Conservation (phyloP, 2,329 filamentous ascomycete genomes). For the Pestalotiopsis sp. region DNA sequence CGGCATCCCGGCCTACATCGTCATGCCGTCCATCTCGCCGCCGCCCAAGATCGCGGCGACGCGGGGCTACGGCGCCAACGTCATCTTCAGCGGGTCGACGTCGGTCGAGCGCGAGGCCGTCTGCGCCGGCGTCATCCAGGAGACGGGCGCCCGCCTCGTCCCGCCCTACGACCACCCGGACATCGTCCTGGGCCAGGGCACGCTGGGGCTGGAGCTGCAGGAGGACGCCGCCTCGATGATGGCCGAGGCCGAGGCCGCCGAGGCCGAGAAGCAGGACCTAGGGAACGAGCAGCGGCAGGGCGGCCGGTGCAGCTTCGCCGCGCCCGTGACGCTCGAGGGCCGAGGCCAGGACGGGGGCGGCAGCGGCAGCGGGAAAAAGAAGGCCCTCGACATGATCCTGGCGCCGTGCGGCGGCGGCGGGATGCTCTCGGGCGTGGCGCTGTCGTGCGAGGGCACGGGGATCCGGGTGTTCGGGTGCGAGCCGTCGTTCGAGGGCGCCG, state of each 20-base stretch:
- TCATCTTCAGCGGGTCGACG: constrained; percentile 84
- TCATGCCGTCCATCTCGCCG: constrained; percentile 88
- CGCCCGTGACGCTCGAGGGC: constrained; percentile 17
- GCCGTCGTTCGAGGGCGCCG: constrained; percentile 79
- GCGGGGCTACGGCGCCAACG: constrained; percentile 72
- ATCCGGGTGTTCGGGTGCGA: constrained; percentile 86
- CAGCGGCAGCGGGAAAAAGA: constrained; percentile 17
- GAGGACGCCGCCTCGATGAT: constrained; percentile 67
- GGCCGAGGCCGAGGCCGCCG: constrained; percentile 27
- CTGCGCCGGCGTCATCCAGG: constrained; percentile 66
- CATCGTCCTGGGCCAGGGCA: constrained; percentile 93
- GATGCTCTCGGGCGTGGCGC: constrained; percentile 81
- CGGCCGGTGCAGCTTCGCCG: constrained; percentile 8
- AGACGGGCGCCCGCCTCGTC: constrained; percentile 78
- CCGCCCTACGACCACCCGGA: constrained; percentile 93
- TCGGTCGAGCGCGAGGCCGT: constrained; percentile 79
- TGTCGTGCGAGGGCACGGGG: constrained; percentile 72
- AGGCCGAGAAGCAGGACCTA: constrained; percentile 11
- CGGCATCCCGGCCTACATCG: constrained; percentile 78
- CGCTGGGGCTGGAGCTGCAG: constrained; percentile 80
- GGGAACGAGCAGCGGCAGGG: not conserved
- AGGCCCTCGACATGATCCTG: constrained; percentile 70
- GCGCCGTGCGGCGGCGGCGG: constrained; percentile 88
- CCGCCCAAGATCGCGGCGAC: constrained; percentile 89
- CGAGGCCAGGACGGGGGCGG: constrained; percentile 9